A percentile compares a stretch with the other conserved stretches of the same genome.
phyloP scores from a whole-genome alignment of 257 asterid genomes.

The Solanum etuberosum region DNA sequence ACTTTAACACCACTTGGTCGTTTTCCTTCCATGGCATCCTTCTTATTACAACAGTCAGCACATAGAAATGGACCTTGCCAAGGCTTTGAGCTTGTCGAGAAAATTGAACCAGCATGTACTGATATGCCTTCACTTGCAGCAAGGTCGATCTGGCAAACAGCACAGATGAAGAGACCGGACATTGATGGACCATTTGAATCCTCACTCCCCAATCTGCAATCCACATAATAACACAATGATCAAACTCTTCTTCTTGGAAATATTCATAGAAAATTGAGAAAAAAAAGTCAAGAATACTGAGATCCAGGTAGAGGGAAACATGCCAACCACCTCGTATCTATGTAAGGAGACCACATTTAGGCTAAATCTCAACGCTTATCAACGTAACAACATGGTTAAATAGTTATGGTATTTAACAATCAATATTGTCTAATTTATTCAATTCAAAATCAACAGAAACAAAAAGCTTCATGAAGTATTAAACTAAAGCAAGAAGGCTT shows the following conservation, averaged over 20 bases:
- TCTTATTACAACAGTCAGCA: slow-evolving; percentile 55
- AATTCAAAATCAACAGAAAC: background rate
- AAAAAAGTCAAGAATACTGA: background rate
- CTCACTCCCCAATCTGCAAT: slow-evolving; percentile 53
- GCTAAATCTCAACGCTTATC: background rate
- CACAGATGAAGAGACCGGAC: slow-evolving; percentile 47
- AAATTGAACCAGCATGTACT: slow-evolving; percentile 74
- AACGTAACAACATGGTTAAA: background rate
- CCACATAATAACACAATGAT: background rate
- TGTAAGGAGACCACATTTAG: background rate
- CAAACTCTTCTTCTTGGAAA: background rate
- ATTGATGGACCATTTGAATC: slow-evolving; percentile 28
- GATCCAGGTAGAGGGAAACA: background rate
- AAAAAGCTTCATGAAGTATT: background rate
- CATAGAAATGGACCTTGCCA: slow-evolving; percentile 95
- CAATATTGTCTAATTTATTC: background rate
- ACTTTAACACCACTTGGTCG: slow-evolving; percentile 37
- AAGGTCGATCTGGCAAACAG: slow-evolving; percentile 51
- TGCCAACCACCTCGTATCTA: background rate
- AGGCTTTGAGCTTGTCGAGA: slow-evolving; percentile 60
- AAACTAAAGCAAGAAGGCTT: background rate
- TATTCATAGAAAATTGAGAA: background rate
- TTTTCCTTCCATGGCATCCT: slow-evolving; percentile 80
- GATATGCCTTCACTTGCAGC: slow-evolving; percentile 64
- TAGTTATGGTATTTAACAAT: background rate